phyloP scores from a whole-genome alignment of 495 filamentous ascomycete species.

The Aspergillus avenaceus region DNA sequence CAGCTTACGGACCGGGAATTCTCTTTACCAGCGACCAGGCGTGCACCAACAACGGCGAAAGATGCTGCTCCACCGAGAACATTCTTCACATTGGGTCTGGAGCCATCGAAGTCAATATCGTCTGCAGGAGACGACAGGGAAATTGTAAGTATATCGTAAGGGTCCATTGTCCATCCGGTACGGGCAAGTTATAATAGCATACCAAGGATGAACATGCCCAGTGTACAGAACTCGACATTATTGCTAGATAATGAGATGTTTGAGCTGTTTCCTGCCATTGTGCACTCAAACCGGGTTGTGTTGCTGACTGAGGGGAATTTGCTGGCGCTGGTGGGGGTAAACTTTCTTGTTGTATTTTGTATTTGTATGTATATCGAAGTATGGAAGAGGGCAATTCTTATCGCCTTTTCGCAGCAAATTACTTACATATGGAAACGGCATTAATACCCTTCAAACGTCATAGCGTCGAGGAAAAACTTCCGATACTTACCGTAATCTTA shows the following conservation, averaged over 20 bases:
- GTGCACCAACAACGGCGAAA: constrained; percentile 83
- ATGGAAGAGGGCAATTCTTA: neutral
- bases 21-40: constrained; percentile 63
- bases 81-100: constrained; percentile 56
- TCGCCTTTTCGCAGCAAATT: neutral
- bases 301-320: no score
- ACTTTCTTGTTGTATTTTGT: no score
- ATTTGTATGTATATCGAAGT: no score
- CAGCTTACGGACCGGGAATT: constrained; percentile 64
- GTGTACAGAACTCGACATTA: constrained; percentile 71
- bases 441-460: no score
- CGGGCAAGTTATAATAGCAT: constrained; percentile 20
- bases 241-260: neutral
- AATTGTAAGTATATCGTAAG: constrained; percentile 19
- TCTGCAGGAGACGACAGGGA: constrained; percentile 49
- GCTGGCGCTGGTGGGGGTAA: no score
- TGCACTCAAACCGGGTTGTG: neutral
- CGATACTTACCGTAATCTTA: neutral
- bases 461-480: no score
- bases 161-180: neutral
- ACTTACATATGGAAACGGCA: neutral
- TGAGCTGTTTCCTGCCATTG: constrained; percentile 12
- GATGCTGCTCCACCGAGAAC: constrained; percentile 83
- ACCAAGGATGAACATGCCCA: constrained; percentile 98
- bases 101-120: constrained; percentile 73